Evolutionary conservation across 2,329 filamentous ascomycete species (phyloP).

Genomic region (Ceratocystis ficicola): DNA sequence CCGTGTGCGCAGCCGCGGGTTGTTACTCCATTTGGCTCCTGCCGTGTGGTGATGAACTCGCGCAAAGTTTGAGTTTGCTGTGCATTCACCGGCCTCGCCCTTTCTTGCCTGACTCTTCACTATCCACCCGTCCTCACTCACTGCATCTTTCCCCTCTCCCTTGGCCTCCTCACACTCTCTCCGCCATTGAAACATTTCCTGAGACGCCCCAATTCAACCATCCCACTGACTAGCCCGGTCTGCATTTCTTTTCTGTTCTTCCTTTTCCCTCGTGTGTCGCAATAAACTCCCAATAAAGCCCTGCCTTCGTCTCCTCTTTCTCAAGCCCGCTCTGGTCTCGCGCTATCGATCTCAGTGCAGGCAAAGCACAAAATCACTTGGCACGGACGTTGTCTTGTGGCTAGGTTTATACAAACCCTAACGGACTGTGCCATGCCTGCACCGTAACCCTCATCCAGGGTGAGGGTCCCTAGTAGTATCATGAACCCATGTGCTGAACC

Average conservation of each 20-base stretch:
- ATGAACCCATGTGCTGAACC: background rate
- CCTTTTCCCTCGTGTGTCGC: no score
- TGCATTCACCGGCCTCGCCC: background rate
- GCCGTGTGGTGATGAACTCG: no score
- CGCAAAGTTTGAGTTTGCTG: no score
- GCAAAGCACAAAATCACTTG: background rate
- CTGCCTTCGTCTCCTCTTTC: background rate
- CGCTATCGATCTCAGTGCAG: conserved; percentile 1
- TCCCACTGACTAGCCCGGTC: background rate
- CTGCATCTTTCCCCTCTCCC: background rate
- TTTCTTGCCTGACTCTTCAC: background rate
- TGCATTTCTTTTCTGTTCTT: background rate
- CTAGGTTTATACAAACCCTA: background rate
- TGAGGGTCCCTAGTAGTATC: background rate
- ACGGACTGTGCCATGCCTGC: no score
- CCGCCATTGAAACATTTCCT: background rate
- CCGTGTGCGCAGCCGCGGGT: no score
- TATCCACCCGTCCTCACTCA: background rate
- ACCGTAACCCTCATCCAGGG: background rate
- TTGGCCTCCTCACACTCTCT: background rate
- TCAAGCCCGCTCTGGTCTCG: conserved; percentile 4
- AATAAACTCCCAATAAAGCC: background rate
- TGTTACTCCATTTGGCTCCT: no score
- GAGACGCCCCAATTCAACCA: background rate
- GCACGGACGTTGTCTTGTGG: background rate